Evolutionary conservation across 1,284 basidiomycete species (phyloP), one percentile per base, ranked within the genome.

Genomic region (Trichosporon faecale): DNA sequence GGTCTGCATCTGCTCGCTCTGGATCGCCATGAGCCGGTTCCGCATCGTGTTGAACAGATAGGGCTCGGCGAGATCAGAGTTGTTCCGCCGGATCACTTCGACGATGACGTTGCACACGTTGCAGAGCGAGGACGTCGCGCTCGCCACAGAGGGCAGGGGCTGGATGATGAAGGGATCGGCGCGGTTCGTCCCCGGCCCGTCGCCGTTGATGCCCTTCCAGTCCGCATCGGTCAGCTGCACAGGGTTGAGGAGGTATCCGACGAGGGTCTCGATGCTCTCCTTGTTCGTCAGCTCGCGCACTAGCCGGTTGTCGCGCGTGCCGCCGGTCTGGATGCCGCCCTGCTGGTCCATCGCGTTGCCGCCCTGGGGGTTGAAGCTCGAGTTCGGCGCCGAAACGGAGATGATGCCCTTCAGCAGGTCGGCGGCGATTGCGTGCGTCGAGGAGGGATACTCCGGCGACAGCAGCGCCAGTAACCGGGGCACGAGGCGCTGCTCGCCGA

Each of bases 41-140:
- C 95, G 90, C 57, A 98, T 85, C 0, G 93, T 95, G 80, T 98
- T 94, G 85, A 98, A 97, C n/a, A 98, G 87, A 82, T 96, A 97
- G 16, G 95, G 96, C 85, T 99, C 97, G 79, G 97, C 96, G 82
- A 95, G 98, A 82, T 99, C 96, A 66, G 95, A 96, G 83, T 99
- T 99, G 84, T 99, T 99, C 82, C 98, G 95, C 68, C 97, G 89
- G 76, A 99, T 98, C 46, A 99, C 88, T 82, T 99, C 97, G 77
- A 98, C 92, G 73, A 98, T 87, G 77, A 99, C 89, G 66, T 91
- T 91, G 75, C 96, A 92, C 29, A 94, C 91, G 72, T 94, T 90
- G 35, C 92, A 88, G 61, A 98, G 89, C 0, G 94, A 94, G 5
- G 95, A 98, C 0, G 90, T 89, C n/a, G 89, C 88, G 1, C 90